A percentile compares a stretch with the other conserved stretches of the same genome.
These are phyloP conservation scores for Stramenopiles sp. DNA, from an alignment of 352 stramenopile genomes.

Conservation along the genomic window DNA sequence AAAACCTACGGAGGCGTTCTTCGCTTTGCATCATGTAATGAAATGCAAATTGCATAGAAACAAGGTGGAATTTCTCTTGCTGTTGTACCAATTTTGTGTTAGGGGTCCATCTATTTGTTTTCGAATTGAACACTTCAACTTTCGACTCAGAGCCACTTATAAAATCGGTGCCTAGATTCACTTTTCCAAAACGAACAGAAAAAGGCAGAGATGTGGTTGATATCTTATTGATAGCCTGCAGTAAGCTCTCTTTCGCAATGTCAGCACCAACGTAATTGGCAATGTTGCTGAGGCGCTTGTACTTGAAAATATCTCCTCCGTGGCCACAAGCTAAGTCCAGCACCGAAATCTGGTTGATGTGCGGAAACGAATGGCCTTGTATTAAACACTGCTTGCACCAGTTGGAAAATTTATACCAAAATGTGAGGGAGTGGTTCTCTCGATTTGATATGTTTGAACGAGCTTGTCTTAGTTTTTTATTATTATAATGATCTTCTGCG, in stretches of 20 bases:
- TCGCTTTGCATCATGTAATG: constrained; percentile 96
- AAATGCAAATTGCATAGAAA: constrained; percentile 97
- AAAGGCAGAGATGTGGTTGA: background rate
- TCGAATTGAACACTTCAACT: background rate
- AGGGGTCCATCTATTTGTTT: background rate
- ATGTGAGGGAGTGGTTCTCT: background rate
- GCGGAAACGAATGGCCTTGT: background rate
- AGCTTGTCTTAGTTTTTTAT: background rate
- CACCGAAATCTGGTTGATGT: constrained; percentile 32
- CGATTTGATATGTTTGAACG: background rate
- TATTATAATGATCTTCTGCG: background rate
- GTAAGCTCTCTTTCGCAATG: constrained; percentile 84
- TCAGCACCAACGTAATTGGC: constrained; percentile 87
- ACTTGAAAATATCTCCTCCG: constrained; percentile 93
- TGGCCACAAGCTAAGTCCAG: constrained; percentile 95
- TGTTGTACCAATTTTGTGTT: background rate
- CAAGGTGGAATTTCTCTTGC: constrained; percentile 60
- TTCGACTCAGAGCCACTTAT: background rate
- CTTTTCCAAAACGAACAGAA: background rate
- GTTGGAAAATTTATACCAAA: background rate
- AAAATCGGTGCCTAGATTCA: background rate
- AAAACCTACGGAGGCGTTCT: constrained; percentile 66
- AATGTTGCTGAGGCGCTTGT: constrained; percentile 50
- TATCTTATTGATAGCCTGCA: constrained; percentile 40
- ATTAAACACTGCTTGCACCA: background rate